Percentiles rank a stretch among this genome's conserved stretches.
Evolutionary conservation across 768 basidiomycete genomes (phyloP).

Genomic region (Strobilomyces confusus): DNA sequence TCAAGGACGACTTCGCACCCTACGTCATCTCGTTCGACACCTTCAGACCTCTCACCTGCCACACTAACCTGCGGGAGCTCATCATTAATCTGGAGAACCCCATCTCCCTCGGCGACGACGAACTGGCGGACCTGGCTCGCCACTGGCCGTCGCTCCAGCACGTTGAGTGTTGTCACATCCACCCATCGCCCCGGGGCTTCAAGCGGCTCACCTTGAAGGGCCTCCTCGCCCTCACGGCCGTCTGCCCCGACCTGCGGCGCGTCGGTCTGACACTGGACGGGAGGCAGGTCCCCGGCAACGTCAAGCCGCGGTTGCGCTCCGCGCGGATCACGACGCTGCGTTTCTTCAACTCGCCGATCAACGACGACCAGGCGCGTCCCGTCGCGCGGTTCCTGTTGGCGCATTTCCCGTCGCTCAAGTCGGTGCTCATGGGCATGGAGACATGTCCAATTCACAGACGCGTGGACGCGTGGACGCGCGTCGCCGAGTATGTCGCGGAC

Average conservation of each 20-base stretch:
- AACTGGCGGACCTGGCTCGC: neutral
- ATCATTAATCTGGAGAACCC: neutral
- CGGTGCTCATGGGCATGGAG: too few species aligned
- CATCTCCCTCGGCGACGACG: neutral
- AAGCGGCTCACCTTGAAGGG: neutral
- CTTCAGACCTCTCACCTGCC: neutral
- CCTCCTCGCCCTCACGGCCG: neutral
- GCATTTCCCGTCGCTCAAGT: neutral
- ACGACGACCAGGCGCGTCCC: neutral
- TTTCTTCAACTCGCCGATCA: slow-evolving; percentile 1
- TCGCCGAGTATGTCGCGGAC: neutral
- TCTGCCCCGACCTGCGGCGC: neutral
- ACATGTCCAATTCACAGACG: too few species aligned
- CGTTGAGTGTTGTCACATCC: neutral
- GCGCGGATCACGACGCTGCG: neutral
- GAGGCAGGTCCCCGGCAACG: neutral
- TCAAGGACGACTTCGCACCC: too few species aligned
- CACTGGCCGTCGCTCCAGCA: neutral
- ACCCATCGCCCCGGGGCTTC: neutral
- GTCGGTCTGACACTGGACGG: neutral
- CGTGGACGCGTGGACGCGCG: neutral
- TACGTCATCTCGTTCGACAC: neutral
- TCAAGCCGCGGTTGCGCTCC: neutral
- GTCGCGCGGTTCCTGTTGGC: neutral
- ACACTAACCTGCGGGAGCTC: neutral